Evolutionary conservation across 2,329 filamentous ascomycete species (phyloP).

Genomic region (Paecilomyces dactylethromorphus): DNA sequence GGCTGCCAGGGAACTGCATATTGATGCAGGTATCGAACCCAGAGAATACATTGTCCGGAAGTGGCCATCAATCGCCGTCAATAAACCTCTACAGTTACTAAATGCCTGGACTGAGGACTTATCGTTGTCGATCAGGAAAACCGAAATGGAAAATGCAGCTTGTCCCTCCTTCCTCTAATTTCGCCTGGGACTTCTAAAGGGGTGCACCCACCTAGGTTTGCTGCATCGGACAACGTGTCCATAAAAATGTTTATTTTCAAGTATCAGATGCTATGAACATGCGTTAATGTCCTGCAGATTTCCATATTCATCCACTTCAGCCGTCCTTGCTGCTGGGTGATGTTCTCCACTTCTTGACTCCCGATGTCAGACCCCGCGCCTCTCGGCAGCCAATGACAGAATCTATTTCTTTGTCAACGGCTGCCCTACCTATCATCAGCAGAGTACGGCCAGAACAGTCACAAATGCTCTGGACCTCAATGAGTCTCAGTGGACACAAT

Average conservation of each 20-base stretch:
- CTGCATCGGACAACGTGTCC: background rate
- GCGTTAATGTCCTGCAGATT: background rate
- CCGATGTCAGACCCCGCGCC: background rate
- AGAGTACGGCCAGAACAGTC: background rate
- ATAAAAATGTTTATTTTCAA: background rate
- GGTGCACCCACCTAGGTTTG: background rate
- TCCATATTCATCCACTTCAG: background rate
- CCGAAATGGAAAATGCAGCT: background rate
- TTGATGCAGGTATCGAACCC: background rate
- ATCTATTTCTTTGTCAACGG: background rate
- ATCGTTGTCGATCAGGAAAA: background rate
- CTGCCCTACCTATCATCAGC: background rate
- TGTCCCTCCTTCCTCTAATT: background rate
- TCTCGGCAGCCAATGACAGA: background rate
- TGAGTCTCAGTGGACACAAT: too few species aligned
- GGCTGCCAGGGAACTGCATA: background rate
- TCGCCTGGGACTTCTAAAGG: background rate
- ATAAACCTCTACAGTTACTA: background rate
- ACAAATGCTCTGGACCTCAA: too few species aligned
- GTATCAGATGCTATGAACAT: background rate
- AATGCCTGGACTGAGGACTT: background rate
- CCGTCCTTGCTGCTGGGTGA: background rate
- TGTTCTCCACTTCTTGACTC: background rate
- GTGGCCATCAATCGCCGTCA: background rate
- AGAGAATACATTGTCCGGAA: background rate